These are phyloP conservation scores for Blepharisma japonicum DNA, from an alignment of 73 alveolate genomes.

Conservation along the genomic window DNA sequence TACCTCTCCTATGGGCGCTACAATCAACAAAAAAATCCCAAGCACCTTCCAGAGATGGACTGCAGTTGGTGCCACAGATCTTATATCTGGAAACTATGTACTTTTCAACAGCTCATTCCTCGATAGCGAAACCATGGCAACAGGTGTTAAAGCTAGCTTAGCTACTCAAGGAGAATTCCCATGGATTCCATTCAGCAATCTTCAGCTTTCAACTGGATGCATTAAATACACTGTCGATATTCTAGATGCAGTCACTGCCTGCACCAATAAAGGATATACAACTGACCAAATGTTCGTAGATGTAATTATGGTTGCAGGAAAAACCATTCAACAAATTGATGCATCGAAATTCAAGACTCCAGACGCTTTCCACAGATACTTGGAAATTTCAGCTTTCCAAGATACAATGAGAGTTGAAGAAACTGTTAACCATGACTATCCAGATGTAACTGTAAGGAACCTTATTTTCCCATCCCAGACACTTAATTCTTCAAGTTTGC, in stretches of 20 bases:
- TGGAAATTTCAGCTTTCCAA: too few relatives aligned
- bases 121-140: neutral
- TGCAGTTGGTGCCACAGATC: slow-evolving; percentile 23
- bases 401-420: too few relatives aligned
- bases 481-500: too few relatives aligned
- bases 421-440: too few relatives aligned
- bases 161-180: slow-evolving; percentile 19
- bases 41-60: neutral
- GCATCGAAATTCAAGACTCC: too few relatives aligned
- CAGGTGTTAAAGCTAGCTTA: slow-evolving; percentile 5
- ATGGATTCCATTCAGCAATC: neutral
- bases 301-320: neutral
- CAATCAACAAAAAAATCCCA: neutral
- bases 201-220: slow-evolving; percentile 13
- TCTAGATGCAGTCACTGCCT: neutral
- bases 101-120: neutral
- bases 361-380: too few relatives aligned
- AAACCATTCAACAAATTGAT: too few relatives aligned
- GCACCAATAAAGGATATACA: neutral
- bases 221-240: neutral
- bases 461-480: too few relatives aligned
- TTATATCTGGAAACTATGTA: neutral
- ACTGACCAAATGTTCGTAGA: neutral
- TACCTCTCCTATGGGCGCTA: neutral
- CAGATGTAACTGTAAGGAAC: too few relatives aligned